Base-by-base conservation (phyloP, 495 filamentous ascomycete genomes). In the Penicillium manginii region DNA sequence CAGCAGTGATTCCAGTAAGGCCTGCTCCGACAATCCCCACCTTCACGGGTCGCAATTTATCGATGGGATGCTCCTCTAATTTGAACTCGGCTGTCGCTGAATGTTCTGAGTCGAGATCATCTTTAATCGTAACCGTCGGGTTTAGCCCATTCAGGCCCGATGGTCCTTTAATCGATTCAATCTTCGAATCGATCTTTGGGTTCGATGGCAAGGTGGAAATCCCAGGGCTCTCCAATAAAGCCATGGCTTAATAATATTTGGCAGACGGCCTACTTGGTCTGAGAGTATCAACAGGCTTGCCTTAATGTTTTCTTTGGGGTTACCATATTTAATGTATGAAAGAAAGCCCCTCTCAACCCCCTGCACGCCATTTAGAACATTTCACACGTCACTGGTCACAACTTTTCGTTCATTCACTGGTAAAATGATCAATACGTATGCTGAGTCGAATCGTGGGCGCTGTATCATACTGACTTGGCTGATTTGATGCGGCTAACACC, bases 21-120 rank as follows among this genome's bases (percentile, higher is more conserved):
- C 83, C 83, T 10, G 79, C 83, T 17, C 83, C 83, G 32, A 84
- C 78, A 10, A 83, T 67, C 3, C 79, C 80, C 5, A 86, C 81
- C 55, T 80, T 81, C 22, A 82, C 72, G 17, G 72, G 67, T 37
- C 74, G 63, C 17, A 75, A 64, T 50, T 66, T 26, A 59, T 79
- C 77, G 32, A 79, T 63, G 17, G 74, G 73, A 39, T 78, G 77
- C 26, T 79, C 74, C 42, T 78, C 74, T 2, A 79, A 52, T 40
- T 68, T 47, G 19, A 78, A 79, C 0, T 37, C 31, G 4, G 58
- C 3, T 17, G 58, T 61, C 17, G 8, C 55, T 50, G 2, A 31
- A 21, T 9, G 47, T 19, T 42, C 42, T 29, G 50, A 50, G 0
- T 55, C 43, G 11, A 55, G 3, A 5, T 55, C 55, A 50, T 39